Percentiles rank a stretch among this genome's conserved stretches.
Evolutionary conservation across 352 stramenopile species (phyloP).

Genomic region (Pythium inflatum): DNA sequence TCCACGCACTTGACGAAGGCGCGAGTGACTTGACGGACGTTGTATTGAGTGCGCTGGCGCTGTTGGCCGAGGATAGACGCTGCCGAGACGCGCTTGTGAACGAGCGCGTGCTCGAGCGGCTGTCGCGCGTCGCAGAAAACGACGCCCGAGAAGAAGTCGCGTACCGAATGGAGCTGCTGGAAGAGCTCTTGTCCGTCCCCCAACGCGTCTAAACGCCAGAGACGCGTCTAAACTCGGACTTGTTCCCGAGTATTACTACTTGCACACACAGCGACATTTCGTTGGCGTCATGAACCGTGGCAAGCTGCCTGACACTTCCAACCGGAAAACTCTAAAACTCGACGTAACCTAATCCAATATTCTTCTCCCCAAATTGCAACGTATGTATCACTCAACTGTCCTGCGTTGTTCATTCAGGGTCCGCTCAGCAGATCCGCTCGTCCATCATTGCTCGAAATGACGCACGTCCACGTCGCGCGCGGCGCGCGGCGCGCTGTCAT

Average conservation of each 20-base stretch:
- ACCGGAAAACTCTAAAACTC: too few relatives aligned
- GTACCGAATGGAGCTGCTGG: neutral
- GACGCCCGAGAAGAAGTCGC: slow-evolving; percentile 16
- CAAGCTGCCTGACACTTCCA: too few relatives aligned
- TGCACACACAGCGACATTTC: too few relatives aligned
- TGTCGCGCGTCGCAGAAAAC: neutral
- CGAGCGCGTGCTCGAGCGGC: neutral
- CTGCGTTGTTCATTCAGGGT: slow-evolving; percentile 12
- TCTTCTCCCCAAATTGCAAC: neutral
- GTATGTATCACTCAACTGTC: neutral
- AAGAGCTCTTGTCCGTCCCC: neutral
- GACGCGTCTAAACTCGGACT: too few relatives aligned
- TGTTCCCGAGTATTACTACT: too few relatives aligned
- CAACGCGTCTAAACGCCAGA: slow-evolving; percentile 7
- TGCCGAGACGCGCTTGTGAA: slow-evolving; percentile 1
- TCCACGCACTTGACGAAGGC: slow-evolving; percentile 9
- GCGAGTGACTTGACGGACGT: slow-evolving; percentile 12
- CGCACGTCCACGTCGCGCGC: slow-evolving; percentile 19
- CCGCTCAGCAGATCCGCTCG: neutral
- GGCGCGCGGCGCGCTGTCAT: slow-evolving; percentile 12
- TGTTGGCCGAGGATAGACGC: slow-evolving; percentile 8
- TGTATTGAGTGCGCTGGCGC: slow-evolving; percentile 11
- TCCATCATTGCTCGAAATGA: slow-evolving; percentile 13
- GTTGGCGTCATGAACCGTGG: too few relatives aligned
- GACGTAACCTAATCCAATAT: slow-evolving; percentile 9